Evolutionary conservation across 805 yeast genomes (phyloP).

Genomic region (Sugiyamaella boreocaroliniensis): DNA sequence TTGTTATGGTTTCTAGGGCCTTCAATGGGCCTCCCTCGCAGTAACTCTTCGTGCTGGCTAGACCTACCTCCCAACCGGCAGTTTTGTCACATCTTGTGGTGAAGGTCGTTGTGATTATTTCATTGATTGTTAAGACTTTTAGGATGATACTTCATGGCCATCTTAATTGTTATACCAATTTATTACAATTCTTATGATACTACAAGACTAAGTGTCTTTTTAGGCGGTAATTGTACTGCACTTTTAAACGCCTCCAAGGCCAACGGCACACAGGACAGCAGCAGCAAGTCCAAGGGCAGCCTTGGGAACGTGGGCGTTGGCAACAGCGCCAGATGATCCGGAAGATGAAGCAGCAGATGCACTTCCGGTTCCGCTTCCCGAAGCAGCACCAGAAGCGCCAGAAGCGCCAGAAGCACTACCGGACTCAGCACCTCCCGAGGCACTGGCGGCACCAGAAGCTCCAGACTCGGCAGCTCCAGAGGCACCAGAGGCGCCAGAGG

Average conservation of each 20-base stretch:
- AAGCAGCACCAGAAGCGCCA: slow-evolving; percentile 12
- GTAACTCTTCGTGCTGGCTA: no score
- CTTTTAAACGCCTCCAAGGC: slow-evolving; percentile 7
- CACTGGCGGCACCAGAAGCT: slow-evolving; percentile 5
- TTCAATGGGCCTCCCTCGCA: no score
- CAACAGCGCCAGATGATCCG: slow-evolving; percentile 9
- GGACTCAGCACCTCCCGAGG: slow-evolving; percentile 9
- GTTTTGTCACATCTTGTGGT: no score
- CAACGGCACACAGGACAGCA: slow-evolving; percentile 13
- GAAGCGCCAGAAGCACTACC: slow-evolving; percentile 17
- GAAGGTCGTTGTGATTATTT: no score
- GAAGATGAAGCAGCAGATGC: slow-evolving; percentile 2
- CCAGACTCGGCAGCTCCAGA: slow-evolving; percentile 14
- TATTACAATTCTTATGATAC: no score
- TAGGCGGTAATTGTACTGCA: not conserved
- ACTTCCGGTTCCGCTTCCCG: slow-evolving; percentile 17
- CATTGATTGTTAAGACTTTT: no score
- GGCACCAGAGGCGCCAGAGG: slow-evolving; percentile 32
- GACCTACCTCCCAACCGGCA: no score
- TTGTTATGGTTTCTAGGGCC: no score
- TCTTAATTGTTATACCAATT: no score
- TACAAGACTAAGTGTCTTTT: no score
- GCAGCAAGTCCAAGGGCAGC: slow-evolving; percentile 8
- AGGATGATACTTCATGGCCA: no score
- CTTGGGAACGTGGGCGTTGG: slow-evolving; percentile 9